Percentiles rank a stretch among this genome's conserved stretches.
These are phyloP conservation scores for Mycena olivaceomarginata DNA, from an alignment of 768 basidiomycete species.

Conservation along the genomic window DNA sequence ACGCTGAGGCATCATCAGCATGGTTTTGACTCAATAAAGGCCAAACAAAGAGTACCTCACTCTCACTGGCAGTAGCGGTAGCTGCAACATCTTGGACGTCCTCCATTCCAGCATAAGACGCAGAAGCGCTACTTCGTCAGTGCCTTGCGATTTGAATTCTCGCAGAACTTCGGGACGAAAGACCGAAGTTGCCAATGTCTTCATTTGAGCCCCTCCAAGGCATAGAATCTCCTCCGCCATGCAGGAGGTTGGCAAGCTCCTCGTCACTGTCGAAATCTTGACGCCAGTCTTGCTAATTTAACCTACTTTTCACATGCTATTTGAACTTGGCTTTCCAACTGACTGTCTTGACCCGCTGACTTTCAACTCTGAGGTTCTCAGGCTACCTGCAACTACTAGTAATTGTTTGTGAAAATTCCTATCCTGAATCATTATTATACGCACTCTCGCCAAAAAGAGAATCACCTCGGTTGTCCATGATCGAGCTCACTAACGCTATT, in stretches of 20 bases:
- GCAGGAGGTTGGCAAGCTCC: constrained; percentile 11
- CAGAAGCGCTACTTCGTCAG: background rate
- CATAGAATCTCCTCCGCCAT: constrained; percentile 4
- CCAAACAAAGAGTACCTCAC: background rate
- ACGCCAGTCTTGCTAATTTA: too few species aligned
- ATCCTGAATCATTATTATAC: too few species aligned
- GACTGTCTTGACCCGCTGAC: too few species aligned
- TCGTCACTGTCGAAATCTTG: too few species aligned
- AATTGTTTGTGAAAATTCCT: too few species aligned
- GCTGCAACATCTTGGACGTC: background rate
- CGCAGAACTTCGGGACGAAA: background rate
- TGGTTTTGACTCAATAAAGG: background rate
- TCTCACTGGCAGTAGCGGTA: constrained; percentile 1
- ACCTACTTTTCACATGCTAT: too few species aligned
- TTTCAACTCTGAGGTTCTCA: too few species aligned
- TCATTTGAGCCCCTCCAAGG: constrained; percentile 7
- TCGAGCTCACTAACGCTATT: too few species aligned
- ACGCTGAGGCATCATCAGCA: background rate
- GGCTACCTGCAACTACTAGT: too few species aligned
- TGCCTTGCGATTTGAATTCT: constrained; percentile 6
- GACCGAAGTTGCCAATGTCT: background rate
- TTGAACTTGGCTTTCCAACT: too few species aligned
- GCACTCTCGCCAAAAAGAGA: too few species aligned
- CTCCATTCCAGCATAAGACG: constrained; percentile 6
- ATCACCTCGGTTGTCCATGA: too few species aligned